Evolutionary conservation across 164 flowering plant genomes (phyloP).

Genomic region (Nymphaea thermarum): DNA sequence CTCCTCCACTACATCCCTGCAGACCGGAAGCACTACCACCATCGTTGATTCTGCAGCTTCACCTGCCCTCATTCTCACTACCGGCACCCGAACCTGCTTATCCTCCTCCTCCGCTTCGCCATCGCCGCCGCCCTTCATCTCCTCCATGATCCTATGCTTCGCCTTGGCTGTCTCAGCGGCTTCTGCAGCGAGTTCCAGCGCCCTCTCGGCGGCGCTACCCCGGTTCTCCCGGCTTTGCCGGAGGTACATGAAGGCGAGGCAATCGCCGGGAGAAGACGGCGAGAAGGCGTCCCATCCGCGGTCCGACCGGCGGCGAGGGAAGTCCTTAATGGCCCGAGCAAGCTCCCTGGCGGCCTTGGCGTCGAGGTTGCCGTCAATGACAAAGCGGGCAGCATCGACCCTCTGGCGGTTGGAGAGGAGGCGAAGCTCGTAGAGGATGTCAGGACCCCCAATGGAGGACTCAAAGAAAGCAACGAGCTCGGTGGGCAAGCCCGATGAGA

Average conservation of each 20-base stretch:
- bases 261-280: conserved; percentile 50
- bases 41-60: conserved; percentile 63
- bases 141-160: conserved; percentile 21
- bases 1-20: conserved; percentile 33
- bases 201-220: conserved; percentile 25
- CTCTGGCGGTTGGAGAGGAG: conserved; percentile 45
- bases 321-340: conserved; percentile 84
- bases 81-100: conserved; percentile 43
- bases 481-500: conserved; percentile 28
- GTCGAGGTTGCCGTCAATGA: conserved; percentile 29
- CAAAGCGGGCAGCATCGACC: conserved; percentile 31
- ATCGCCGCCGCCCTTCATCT: conserved; percentile 17
- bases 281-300: conserved; percentile 52
- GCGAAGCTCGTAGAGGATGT: conserved; percentile 62
- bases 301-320: conserved; percentile 51
- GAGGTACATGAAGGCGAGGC: conserved; percentile 52
- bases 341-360: conserved; percentile 42
- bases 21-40: conserved; percentile 57
- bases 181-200: conserved; percentile 40
- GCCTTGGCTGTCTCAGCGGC: conserved; percentile 47
- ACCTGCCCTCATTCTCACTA: conserved; percentile 63
- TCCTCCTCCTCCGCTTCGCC: conserved; percentile 15
- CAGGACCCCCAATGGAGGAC: conserved; percentile 34
- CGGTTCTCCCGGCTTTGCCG: conserved; percentile 56
- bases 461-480: conserved; percentile 41